Conservation (phyloP, 129 eudicot species). For the Arctium minus region DNA sequence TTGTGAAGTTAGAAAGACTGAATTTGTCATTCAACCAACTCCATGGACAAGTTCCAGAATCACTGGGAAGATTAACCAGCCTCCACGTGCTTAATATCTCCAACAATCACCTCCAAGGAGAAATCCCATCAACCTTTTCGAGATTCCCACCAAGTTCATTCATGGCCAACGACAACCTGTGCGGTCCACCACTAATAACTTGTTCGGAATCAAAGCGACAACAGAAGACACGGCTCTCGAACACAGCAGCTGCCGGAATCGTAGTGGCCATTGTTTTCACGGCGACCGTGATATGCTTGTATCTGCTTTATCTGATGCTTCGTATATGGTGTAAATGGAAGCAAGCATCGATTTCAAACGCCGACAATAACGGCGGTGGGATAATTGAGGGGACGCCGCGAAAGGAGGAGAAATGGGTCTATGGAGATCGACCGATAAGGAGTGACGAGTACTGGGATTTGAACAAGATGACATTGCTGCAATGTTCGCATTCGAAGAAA, state of each 20-base stretch:
- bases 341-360: slow-evolving; percentile 61
- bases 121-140: slow-evolving; percentile 66
- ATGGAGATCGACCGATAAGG: slow-evolving; percentile 48
- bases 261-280: slow-evolving; percentile 82
- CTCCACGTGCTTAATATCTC: slow-evolving; percentile 75
- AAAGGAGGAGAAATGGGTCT: slow-evolving; percentile 59
- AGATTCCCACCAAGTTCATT: slow-evolving; percentile 65
- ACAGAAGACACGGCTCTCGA: slow-evolving; percentile 46
- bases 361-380: slow-evolving; percentile 29
- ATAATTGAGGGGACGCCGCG: slow-evolving; percentile 29
- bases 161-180: slow-evolving; percentile 48
- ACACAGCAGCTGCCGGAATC: slow-evolving; percentile 62
- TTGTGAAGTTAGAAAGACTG: slow-evolving; percentile 67
- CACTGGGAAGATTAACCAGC: slow-evolving; percentile 75
- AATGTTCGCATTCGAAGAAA: slow-evolving; percentile 34
- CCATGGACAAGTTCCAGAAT: slow-evolving; percentile 56
- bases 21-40: slow-evolving; percentile 75
- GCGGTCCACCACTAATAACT: slow-evolving; percentile 61
- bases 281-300: slow-evolving; percentile 70
- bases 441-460: slow-evolving; percentile 59
- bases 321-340: slow-evolving; percentile 92
- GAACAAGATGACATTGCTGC: slow-evolving; percentile 38
- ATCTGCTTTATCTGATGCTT: slow-evolving; percentile 69
- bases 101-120: slow-evolving; percentile 62
- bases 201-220: slow-evolving; percentile 39